Conservation (phyloP, 805 yeast species). For the Wickerhamiella australiensis region DNA sequence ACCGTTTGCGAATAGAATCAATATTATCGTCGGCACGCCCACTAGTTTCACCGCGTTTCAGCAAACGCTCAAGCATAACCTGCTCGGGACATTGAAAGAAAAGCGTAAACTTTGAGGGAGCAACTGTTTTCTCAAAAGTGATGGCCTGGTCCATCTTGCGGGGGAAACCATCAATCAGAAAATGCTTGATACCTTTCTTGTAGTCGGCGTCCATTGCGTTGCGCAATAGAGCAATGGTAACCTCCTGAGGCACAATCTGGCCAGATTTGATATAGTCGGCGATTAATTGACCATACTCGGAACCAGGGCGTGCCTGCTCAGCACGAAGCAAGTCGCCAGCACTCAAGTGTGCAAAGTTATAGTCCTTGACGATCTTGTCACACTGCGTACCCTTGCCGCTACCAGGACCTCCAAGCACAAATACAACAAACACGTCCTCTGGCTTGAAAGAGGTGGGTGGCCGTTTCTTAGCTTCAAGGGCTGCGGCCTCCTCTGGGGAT, state of each 20-base stretch:
- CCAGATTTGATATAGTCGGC: conserved; percentile 80
- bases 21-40: conserved; percentile 91
- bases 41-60: conserved; percentile 87
- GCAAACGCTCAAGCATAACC: conserved; percentile 74
- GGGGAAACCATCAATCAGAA: conserved; percentile 92
- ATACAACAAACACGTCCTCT: conserved; percentile 67
- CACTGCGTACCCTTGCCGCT: conserved; percentile 98
- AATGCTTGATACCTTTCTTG: conserved; percentile 43
- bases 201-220: conserved; percentile 53
- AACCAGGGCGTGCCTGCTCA: conserved; percentile 73
- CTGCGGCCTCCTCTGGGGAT: conserved; percentile 26
- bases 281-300: conserved; percentile 75
- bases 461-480: conserved; percentile 26
- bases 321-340: conserved; percentile 96
- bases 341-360: conserved; percentile 72
- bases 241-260: conserved; percentile 80
- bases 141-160: conserved; percentile 96
- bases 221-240: conserved; percentile 71
- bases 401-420: conserved; percentile 95
- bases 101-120: conserved; percentile 30
- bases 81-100: conserved; percentile 50
- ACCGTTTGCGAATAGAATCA: conserved; percentile 82
- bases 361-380: conserved; percentile 66
- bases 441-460: conserved; percentile 39
- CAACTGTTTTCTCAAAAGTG: conserved; percentile 67